Evolutionary conservation across 139 green algal genomes (phyloP).

Genomic region (Dunaliella primolecta): DNA sequence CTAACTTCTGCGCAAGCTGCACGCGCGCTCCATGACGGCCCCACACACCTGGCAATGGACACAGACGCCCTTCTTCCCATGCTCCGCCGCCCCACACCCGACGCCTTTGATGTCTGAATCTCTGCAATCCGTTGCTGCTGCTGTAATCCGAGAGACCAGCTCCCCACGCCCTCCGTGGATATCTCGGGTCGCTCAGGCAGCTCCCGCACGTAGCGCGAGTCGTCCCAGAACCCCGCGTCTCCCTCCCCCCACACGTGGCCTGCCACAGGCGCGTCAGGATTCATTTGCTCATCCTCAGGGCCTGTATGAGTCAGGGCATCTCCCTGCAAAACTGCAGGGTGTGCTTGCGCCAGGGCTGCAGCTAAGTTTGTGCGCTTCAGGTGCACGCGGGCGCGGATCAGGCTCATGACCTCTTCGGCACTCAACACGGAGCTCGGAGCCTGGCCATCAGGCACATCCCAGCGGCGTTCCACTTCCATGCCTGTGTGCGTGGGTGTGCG

Average conservation of each 20-base stretch:
- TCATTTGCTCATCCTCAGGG: no score
- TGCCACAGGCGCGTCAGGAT: no score
- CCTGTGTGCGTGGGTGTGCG: background rate
- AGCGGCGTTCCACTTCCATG: background rate
- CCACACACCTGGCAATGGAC: background rate
- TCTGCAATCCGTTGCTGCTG: no score
- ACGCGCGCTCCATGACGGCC: no score
- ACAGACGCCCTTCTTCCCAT: background rate
- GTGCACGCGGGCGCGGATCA: background rate
- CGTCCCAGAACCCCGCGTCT: background rate
- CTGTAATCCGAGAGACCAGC: no score
- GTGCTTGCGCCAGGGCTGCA: background rate
- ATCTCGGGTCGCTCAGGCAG: background rate
- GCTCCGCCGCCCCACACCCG: background rate
- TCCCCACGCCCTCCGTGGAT: background rate
- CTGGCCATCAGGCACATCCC: background rate
- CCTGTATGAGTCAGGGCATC: no score
- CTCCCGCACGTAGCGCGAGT: background rate
- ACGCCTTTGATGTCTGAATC: no score
- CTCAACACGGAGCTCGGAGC: constrained; percentile 1
- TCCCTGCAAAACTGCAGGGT: no score
- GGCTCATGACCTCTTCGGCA: background rate
- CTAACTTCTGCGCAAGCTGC: no score
- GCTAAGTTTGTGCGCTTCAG: background rate
- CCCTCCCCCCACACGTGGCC: background rate